Conservation (phyloP, 73 alveolate species). For the Tetrahymena thermophila region DNA sequence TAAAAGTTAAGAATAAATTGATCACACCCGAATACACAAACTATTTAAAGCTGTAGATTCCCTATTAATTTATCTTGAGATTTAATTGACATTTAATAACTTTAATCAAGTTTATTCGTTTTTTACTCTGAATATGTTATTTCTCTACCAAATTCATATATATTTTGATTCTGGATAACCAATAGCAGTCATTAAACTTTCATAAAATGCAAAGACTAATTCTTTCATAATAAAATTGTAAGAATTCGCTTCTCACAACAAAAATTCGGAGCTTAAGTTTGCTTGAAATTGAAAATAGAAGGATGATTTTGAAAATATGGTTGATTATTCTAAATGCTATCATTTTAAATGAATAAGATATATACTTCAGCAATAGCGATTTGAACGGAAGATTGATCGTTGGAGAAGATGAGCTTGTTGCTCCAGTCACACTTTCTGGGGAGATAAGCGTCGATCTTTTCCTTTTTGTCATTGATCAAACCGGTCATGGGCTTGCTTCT, state of each 20-base stretch:
- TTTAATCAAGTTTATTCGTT: not conserved
- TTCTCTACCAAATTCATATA: not conserved
- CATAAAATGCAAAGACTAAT: not conserved
- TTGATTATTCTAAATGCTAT: not conserved
- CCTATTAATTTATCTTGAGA: not conserved
- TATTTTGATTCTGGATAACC: not conserved
- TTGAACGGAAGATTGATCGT: not conserved
- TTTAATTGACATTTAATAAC: not conserved
- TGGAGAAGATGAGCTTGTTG: not conserved
- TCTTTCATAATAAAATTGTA: not conserved
- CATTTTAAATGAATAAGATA: not conserved
- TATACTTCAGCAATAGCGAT: not conserved
- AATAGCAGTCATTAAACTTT: not conserved
- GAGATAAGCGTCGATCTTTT: not conserved
- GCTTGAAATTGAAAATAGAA: not conserved
- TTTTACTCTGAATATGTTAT: not conserved
- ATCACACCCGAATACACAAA: not conserved
- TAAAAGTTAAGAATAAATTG: not conserved
- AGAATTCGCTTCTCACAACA: not conserved
- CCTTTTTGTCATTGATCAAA: not conserved
- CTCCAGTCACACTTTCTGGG: constrained; percentile 4
- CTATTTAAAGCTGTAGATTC: not conserved
- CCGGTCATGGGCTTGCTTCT: not conserved
- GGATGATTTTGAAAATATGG: not conserved
- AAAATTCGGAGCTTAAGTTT: not conserved